Conservation (phyloP, 1,284 basidiomycete genomes). For the Abortiporus biennis region DNA sequence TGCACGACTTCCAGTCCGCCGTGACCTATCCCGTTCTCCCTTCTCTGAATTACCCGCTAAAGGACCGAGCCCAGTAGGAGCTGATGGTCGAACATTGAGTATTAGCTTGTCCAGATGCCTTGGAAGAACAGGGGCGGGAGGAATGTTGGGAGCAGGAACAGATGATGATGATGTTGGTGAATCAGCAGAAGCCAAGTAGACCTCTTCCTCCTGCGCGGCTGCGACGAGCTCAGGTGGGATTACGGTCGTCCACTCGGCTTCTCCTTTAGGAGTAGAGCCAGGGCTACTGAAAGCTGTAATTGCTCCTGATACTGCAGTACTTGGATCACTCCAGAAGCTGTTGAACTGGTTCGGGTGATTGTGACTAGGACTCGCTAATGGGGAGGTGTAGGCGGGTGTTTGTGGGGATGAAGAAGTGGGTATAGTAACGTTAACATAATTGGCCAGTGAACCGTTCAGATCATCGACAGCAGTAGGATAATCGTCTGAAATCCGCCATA, state of each 20-base stretch:
- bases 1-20: slow-evolving; percentile 9
- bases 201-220: slow-evolving; percentile 82
- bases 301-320: slow-evolving; percentile 24
- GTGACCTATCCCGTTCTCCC: slow-evolving; percentile 15
- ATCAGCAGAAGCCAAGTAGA: slow-evolving; percentile 47
- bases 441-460: slow-evolving; percentile 85
- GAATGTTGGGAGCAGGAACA: slow-evolving; percentile 67
- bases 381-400: slow-evolving; percentile 8
- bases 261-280: slow-evolving; percentile 16
- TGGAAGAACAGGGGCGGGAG: slow-evolving; percentile 82
- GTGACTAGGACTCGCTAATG: slow-evolving; percentile 18
- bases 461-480: slow-evolving; percentile 92
- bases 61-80: slow-evolving; percentile 15
- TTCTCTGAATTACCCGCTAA: slow-evolving; percentile 14
- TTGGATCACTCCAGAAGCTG: slow-evolving; percentile 44
- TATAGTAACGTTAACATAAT: slow-evolving; percentile 73
- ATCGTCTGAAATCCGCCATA: slow-evolving; percentile 74
- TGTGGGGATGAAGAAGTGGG: slow-evolving; percentile 23
- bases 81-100: slow-evolving; percentile 53
- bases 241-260: slow-evolving; percentile 63
- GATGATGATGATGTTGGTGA: slow-evolving; percentile 23
- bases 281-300: slow-evolving; percentile 3
- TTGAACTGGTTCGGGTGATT: slow-evolving; percentile 25
- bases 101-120: slow-evolving; percentile 94
- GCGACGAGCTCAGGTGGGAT: slow-evolving; percentile 72